phyloP scores from a whole-genome alignment of 163 green algal genomes.

The Botryococcus braunii region DNA sequence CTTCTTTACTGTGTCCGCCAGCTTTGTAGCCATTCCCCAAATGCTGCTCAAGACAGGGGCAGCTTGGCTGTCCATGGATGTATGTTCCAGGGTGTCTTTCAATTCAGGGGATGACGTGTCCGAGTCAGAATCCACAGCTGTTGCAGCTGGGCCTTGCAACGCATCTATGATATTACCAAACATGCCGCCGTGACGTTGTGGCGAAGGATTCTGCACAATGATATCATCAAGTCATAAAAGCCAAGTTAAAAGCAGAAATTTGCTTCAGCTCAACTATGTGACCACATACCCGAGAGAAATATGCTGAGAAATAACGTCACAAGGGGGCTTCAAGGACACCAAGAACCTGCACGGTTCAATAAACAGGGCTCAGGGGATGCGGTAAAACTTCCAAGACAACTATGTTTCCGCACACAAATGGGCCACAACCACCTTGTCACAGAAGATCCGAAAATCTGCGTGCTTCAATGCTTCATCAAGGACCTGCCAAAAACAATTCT shows the following conservation, averaged over 20 bases:
- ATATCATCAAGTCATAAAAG: not conserved
- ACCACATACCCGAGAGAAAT: not conserved
- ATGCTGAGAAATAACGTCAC: not conserved
- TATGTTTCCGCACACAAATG: not conserved
- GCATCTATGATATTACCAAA: slow-evolving; percentile 2
- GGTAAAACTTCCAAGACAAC: not conserved
- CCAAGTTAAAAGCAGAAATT: too few species aligned
- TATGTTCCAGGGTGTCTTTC: not conserved
- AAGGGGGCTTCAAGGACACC: not conserved
- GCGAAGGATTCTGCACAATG: not conserved
- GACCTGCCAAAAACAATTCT: slow-evolving; percentile 12
- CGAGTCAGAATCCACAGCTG: slow-evolving; percentile 4
- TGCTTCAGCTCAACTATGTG: not conserved
- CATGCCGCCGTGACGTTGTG: not conserved
- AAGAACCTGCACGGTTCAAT: not conserved
- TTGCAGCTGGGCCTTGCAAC: slow-evolving; percentile 4
- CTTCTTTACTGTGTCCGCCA: slow-evolving; percentile 53
- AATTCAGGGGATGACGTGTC: not conserved
- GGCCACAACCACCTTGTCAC: slow-evolving; percentile 17
- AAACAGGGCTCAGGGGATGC: not conserved
- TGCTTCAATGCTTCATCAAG: slow-evolving; percentile 15
- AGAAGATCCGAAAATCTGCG: slow-evolving; percentile 34
- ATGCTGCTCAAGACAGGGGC: slow-evolving; percentile 20
- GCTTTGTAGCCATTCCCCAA: slow-evolving; percentile 53
- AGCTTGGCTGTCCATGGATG: not conserved